Base-by-base conservation (phyloP, 2,329 filamentous ascomycete species). In the Zymoseptoria tritici region DNA sequence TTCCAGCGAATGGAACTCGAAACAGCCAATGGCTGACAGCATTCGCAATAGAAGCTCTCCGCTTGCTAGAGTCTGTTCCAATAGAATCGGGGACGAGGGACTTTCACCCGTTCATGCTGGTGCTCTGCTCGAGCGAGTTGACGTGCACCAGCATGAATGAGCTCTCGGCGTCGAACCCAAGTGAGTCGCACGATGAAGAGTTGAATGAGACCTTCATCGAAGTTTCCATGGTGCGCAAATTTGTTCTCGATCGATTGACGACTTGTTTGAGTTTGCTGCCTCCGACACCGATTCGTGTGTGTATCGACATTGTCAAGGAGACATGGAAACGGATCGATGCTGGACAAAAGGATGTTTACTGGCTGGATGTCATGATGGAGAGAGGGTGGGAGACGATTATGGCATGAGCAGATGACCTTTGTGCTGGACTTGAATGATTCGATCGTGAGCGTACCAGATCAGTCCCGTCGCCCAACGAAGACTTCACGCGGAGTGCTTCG, bases 341-440 rank as follows among this genome's bases (percentile, higher is more conserved):
- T 7, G 80, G 79, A 49, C 60, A 64, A 1, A 72, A 76, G 13
- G 74, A 79, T 51, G 74, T 77, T 2, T 83, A 82, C 67, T 84
- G 81, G 81, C 76, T 83, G 62, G 81, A 84, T 68, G 77, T 84
- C 4, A 82, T 83, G 80, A 79, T 81, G 63, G 79, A 82, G 68
- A 82, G 80, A 60, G 79, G 80, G 8, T 83, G 80, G 80, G 79
- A 83, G 67, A 83, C 81, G 8, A 77, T 83, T 24, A 80, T 83
- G 77, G 80, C 77, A 22, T 79, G 61, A 70, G 22, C 5, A 21
- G 50, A 9, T n/a, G 2, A 7, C 13, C 5, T 7, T 46, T 46
- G 36, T 16, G 36, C 13, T 7, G 36, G 13, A 46, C n/a, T 16
- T 46, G 36, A 46, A 46, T 46, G 5, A 16, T 46, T 16, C 16